Evolutionary conservation across 1,139 yeast genomes (phyloP).

Genomic region (Kodamaea sp.): DNA sequence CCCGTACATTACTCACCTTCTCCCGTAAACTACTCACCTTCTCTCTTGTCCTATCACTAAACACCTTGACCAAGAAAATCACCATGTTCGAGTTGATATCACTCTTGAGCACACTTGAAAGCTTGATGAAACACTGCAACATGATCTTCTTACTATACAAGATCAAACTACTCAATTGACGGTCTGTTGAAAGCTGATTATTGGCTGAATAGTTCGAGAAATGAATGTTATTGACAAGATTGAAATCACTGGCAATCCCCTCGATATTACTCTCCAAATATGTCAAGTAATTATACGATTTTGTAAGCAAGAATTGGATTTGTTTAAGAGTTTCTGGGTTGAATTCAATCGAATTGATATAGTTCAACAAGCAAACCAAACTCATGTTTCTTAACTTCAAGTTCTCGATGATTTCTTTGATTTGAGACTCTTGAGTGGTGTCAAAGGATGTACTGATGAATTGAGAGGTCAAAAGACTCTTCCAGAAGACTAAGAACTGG

Average conservation of each 20-base stretch:
- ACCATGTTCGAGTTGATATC: constrained; percentile 43
- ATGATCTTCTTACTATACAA: constrained; percentile 35
- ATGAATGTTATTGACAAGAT: constrained; percentile 28
- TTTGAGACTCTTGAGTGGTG: constrained; percentile 20
- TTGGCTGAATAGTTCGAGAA: constrained; percentile 26
- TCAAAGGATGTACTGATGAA: constrained; percentile 31
- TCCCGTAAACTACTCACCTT: background rate
- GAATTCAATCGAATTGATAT: constrained; percentile 36
- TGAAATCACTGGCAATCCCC: constrained; percentile 28
- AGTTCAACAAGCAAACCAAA: constrained; percentile 41
- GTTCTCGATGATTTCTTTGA: constrained; percentile 34
- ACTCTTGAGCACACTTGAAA: constrained; percentile 29
- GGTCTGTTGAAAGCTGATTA: constrained; percentile 24
- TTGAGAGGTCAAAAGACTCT: constrained; percentile 63
- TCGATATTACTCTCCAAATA: constrained; percentile 40
- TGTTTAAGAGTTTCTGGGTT: constrained; percentile 45
- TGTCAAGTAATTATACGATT: constrained; percentile 41
- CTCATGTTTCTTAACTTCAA: constrained; percentile 39
- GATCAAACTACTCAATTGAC: constrained; percentile 30
- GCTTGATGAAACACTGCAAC: constrained; percentile 30
- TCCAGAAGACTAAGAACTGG: constrained; percentile 78
- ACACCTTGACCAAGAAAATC: constrained; percentile 35
- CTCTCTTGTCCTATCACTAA: constrained; percentile 41
- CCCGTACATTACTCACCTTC: background rate
- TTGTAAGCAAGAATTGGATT: constrained; percentile 40